These are phyloP conservation scores for Phalaenopsis hybrid DNA, from an alignment of 116 monocot species.

Conservation along the genomic window DNA sequence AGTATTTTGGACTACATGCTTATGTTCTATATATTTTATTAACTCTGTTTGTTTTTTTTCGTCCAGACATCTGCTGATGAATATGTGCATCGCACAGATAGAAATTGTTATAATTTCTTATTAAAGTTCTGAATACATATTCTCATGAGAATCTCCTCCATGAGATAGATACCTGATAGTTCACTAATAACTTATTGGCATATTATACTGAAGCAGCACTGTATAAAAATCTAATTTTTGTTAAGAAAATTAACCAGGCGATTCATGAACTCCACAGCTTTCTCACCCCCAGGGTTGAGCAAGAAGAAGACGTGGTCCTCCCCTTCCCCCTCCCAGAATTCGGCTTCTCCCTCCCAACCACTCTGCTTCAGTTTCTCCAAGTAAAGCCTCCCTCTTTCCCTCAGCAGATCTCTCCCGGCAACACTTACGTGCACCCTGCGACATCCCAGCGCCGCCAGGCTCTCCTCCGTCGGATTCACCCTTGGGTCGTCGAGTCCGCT, in stretches of 20 bases:
- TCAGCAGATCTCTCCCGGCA: slow-evolving; percentile 21
- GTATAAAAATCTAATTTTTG: no score
- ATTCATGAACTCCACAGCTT: slow-evolving; percentile 4
- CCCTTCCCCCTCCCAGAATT: slow-evolving; percentile 10
- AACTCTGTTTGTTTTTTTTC: no score
- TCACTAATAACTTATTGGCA: no score
- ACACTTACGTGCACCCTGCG: slow-evolving; percentile 23
- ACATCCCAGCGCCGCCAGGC: slow-evolving; percentile 12
- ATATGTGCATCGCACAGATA: no score
- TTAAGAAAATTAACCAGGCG: background rate
- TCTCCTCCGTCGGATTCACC: slow-evolving; percentile 19
- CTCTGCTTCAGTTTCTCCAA: slow-evolving; percentile 20
- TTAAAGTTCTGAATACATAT: no score
- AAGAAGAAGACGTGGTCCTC: slow-evolving; percentile 17
- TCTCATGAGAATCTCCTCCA: no score
- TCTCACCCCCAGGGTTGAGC: background rate
- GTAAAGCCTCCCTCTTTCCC: slow-evolving; percentile 25
- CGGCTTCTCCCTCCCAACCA: slow-evolving; percentile 26
- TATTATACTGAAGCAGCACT: no score
- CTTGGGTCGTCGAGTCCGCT: slow-evolving; percentile 22
- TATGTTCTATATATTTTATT: no score
- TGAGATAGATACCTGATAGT: no score
- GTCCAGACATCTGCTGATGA: no score
- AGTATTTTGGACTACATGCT: no score
- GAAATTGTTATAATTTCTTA: no score